These are phyloP conservation scores for Mrakia blollopis DNA, from an alignment of 768 basidiomycete species.

Conservation along the genomic window DNA sequence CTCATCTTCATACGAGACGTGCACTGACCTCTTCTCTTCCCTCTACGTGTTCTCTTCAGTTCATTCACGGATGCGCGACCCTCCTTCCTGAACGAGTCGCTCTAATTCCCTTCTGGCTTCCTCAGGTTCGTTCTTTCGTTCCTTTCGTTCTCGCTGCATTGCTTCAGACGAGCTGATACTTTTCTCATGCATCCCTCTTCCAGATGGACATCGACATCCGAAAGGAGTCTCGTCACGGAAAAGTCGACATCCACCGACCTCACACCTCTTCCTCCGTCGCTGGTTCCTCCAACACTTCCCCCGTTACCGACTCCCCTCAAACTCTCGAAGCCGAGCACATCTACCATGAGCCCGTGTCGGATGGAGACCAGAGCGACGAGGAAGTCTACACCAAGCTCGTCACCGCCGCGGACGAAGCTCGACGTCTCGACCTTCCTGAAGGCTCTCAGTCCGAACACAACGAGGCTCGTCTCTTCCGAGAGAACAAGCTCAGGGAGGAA, in stretches of 20 bases:
- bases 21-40: background rate
- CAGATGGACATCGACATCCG: slow-evolving; percentile 60
- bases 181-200: background rate
- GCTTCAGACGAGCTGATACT: too few relatives aligned
- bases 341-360: slow-evolving; percentile 87
- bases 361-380: slow-evolving; percentile 87
- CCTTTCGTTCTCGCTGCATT: background rate
- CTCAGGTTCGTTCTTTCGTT: slow-evolving; percentile 16
- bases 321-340: slow-evolving; percentile 26
- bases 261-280: slow-evolving; percentile 41
- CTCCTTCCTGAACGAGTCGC: slow-evolving; percentile 87
- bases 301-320: slow-evolving; percentile 42
- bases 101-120: slow-evolving; percentile 88
- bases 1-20: background rate
- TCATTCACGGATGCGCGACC: slow-evolving; percentile 94
- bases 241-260: slow-evolving; percentile 59
- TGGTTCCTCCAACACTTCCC: slow-evolving; percentile 47
- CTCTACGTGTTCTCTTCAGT: slow-evolving; percentile 41
- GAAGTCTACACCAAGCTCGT: slow-evolving; percentile 46
- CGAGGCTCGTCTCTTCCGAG: slow-evolving; percentile 80
- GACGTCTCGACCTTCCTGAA: slow-evolving; percentile 67
- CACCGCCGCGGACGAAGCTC: slow-evolving; percentile 74
- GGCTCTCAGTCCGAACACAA: slow-evolving; percentile 57
- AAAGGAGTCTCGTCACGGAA: slow-evolving; percentile 66
- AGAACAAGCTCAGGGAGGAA: slow-evolving; percentile 48